phyloP scores from a whole-genome alignment of 2,329 filamentous ascomycete species.

The Xylaria polymorpha region DNA sequence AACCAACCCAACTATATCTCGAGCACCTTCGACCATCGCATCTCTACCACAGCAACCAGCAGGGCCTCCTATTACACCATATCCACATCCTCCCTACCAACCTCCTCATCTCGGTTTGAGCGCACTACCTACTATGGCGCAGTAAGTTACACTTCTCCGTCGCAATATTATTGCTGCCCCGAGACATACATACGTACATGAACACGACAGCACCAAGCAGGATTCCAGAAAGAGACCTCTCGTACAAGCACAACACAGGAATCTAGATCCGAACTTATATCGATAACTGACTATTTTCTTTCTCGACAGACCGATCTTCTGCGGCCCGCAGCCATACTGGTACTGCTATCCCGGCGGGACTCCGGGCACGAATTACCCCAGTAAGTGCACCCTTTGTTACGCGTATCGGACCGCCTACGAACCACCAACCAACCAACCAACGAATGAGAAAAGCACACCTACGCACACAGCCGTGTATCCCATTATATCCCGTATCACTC shows the following conservation, averaged over 20 bases:
- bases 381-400: constrained; percentile 20
- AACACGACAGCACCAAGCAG: background rate
- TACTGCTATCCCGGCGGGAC: constrained; percentile 15
- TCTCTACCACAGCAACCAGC: background rate
- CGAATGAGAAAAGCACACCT: no score
- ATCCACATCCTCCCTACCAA: constrained; percentile 1
- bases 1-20: background rate
- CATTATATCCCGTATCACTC: background rate
- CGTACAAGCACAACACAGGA: background rate
- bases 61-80: constrained; percentile 1
- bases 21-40: background rate
- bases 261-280: background rate
- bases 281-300: background rate
- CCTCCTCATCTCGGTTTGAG: background rate
- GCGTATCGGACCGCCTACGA: no score
- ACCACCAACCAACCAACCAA: no score
- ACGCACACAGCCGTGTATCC: background rate
- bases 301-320: constrained; percentile 19
- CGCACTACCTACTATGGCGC: constrained; percentile 10
- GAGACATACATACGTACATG: background rate
- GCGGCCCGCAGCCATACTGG: constrained; percentile 8
- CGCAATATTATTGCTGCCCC: background rate
- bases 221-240: background rate
- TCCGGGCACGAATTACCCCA: background rate
- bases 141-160: constrained; percentile 22